Evolutionary conservation across 2,329 filamentous ascomycete species (phyloP).

Genomic region (Trichoderma sp.): DNA sequence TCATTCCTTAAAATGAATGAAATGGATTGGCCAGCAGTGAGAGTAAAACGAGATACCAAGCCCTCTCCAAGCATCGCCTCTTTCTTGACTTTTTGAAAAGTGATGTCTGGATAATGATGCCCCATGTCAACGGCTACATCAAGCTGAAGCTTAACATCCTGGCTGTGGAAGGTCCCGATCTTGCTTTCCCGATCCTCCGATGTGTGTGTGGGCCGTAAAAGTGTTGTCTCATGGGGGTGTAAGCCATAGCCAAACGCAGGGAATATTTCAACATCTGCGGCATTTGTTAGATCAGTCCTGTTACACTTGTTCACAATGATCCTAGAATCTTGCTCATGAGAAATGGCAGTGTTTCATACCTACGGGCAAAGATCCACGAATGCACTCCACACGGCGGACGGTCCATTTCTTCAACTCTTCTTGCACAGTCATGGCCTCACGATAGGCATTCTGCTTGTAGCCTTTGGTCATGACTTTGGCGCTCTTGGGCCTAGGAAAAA

Average conservation of each 20-base stretch:
- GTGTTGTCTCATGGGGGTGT: slow-evolving; percentile 58
- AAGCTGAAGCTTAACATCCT: slow-evolving; percentile 60
- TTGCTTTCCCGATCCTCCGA: slow-evolving; percentile 49
- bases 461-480: slow-evolving; percentile 50
- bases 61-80: slow-evolving; percentile 59
- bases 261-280: slow-evolving; percentile 64
- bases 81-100: slow-evolving; percentile 53
- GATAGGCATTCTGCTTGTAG: slow-evolving; percentile 50
- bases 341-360: slow-evolving; percentile 35
- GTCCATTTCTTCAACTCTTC: slow-evolving; percentile 69
- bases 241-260: slow-evolving; percentile 70
- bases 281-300: not conserved
- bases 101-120: slow-evolving; percentile 49
- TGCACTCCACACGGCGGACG: slow-evolving; percentile 69
- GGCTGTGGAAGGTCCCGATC: slow-evolving; percentile 61
- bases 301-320: not conserved
- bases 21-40: slow-evolving; percentile 65
- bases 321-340: slow-evolving; percentile 1
- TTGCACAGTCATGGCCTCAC: slow-evolving; percentile 53
- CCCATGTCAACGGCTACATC: slow-evolving; percentile 62
- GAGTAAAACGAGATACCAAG: slow-evolving; percentile 56
- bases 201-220: slow-evolving; percentile 46
- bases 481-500: slow-evolving; percentile 69
- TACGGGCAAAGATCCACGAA: slow-evolving; percentile 63
- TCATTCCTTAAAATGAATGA: slow-evolving; percentile 69